Evolutionary conservation across 2,329 filamentous ascomycete species (phyloP).

Genomic region (Sclerotinia trifoliorum): DNA sequence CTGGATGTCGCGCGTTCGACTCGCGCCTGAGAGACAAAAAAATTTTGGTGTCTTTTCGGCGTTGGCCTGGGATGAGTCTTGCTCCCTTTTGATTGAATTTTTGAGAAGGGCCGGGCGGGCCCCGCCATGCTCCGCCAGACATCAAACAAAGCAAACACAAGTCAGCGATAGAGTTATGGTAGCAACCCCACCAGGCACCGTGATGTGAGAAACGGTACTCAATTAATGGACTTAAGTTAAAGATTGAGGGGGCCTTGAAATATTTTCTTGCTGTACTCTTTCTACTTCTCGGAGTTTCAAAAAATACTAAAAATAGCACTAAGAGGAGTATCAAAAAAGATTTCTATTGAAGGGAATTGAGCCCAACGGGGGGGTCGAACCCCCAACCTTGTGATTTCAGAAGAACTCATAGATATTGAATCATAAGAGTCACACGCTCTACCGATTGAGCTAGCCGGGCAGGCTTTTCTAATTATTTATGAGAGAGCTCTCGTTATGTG

Average conservation of each 20-base stretch:
- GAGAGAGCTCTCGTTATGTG: accelerated
- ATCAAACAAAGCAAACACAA: background rate
- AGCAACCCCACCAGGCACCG: background rate
- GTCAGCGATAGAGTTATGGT: too few relatives aligned
- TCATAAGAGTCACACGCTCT: conserved; percentile 39
- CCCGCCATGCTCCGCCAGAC: background rate
- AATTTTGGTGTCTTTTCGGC: background rate
- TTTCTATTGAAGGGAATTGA: background rate
- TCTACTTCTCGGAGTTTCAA: background rate
- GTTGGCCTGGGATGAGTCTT: background rate
- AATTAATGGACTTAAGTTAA: background rate
- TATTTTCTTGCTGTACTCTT: background rate
- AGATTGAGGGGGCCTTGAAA: background rate
- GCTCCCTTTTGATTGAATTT: background rate
- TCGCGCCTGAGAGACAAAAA: conserved; percentile 5
- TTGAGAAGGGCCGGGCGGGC: background rate
- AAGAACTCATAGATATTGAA: conserved; percentile 7
- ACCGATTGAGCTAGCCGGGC: conserved; percentile 39
- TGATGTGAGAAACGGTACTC: background rate
- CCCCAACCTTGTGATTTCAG: conserved; percentile 16
- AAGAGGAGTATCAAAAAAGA: background rate
- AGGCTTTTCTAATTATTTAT: background rate
- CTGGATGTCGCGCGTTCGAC: conserved; percentile 14
- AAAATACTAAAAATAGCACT: background rate
- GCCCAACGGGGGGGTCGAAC: conserved; percentile 17